Base-by-base conservation (phyloP, 169 alveolate genomes). In the Plasmodium vivax region DNA sequence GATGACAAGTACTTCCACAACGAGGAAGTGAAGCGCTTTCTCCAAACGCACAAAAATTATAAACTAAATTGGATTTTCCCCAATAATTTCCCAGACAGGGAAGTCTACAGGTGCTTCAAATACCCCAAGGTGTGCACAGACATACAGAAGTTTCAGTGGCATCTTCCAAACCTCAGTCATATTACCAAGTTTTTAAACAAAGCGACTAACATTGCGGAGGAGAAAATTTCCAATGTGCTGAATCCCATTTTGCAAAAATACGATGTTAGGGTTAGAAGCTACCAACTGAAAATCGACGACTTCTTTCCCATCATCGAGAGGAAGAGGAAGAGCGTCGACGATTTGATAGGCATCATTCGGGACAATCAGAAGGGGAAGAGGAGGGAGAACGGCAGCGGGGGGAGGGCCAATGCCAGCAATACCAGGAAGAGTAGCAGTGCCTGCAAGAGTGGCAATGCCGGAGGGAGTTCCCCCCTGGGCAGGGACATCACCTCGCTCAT, bases 1-100 rank as follows among this genome's bases (percentile, higher is more conserved):
- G 93, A 95, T 19, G 96, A 94, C 27, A 68, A 68, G 27, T 68
- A 68, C 27, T 68, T 68, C 30, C 62, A 84, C 14, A 93, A 95
- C 38, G 96, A 95, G 5, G 84, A 94, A 19, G 94, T 93, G 58
- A 84, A 85, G 34, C 94, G 75, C 10, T 96, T 95, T 85, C 77
- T 95, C 74, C 74, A 88, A n/a, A 83, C 97, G 8, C 98, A 96
- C 54, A 94, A 93, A 80, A 96, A 96, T 85, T 96, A 95, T 77
- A 92, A 97, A 32, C 36, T 94, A 2, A 95, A 95, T 80, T 96
- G 98, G 98, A 88, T 96, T 36, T 96, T 96, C 38, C 92, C 96
- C 41, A 71, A 87, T 2, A 97, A 96, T 72, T 96, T 96, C 54
- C 98, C 98, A 27, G 96, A 96, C 74, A 85, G 95, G 58, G 97